Evolutionary conservation across 495 filamentous ascomycete species (phyloP).

Genomic region (Lepidopterella palustris): DNA sequence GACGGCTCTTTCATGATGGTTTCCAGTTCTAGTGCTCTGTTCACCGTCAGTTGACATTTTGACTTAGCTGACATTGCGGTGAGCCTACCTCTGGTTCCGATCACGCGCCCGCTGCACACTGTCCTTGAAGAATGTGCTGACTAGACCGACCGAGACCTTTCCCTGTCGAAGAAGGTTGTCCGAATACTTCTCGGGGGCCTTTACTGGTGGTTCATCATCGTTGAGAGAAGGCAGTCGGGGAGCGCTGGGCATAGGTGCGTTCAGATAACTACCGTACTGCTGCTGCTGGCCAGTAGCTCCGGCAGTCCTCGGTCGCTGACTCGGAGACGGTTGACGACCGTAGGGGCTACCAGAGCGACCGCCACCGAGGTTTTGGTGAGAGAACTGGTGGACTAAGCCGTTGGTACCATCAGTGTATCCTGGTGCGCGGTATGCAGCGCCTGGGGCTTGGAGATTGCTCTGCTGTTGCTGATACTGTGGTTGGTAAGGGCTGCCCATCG

Average conservation of each 20-base stretch:
- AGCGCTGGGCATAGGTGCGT: conserved; percentile 50
- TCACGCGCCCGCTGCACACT: conserved; percentile 87
- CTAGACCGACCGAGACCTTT: conserved; percentile 48
- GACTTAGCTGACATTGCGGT: not conserved
- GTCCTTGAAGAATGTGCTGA: conserved; percentile 90
- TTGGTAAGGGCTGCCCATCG: conserved; percentile 58
- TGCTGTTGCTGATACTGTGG: conserved; percentile 54
- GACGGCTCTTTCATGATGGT: conserved; percentile 67
- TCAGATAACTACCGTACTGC: conserved; percentile 58
- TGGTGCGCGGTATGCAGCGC: conserved; percentile 41
- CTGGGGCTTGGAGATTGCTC: conserved; percentile 46
- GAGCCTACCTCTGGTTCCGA: conserved; percentile 74
- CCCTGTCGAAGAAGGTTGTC: conserved; percentile 36
- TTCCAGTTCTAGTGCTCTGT: conserved; percentile 84
- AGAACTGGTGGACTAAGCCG: conserved; percentile 90
- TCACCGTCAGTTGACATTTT: conserved; percentile 10
- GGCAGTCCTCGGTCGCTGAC: conserved; percentile 63
- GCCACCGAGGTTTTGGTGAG: conserved; percentile 84
- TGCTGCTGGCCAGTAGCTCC: conserved; percentile 55
- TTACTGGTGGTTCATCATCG: conserved; percentile 39
- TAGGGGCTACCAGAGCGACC: conserved; percentile 60
- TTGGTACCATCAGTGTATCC: conserved; percentile 57
- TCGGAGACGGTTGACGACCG: conserved; percentile 62
- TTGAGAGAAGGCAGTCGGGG: conserved; percentile 34
- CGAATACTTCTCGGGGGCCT: conserved; percentile 36